Conservation (phyloP, 352 stramenopile species). For the Globisporangium mamillatum region DNA sequence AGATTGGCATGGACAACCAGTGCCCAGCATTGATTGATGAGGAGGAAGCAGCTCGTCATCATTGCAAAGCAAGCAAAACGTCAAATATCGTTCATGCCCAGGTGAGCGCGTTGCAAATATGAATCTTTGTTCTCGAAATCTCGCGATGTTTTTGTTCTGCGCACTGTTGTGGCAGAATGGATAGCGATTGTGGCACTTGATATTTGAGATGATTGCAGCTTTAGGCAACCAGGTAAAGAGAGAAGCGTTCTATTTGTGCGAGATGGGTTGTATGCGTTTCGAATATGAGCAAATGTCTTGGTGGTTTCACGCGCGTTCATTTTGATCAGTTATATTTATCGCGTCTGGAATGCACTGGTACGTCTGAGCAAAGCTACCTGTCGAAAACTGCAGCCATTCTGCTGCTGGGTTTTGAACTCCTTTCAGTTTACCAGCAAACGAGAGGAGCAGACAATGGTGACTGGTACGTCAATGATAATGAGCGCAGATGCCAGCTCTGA, state of each 20-base stretch:
- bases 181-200: no score
- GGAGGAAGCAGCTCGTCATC: neutral
- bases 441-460: neutral
- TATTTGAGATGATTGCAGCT: no score
- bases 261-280: neutral
- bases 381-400: neutral
- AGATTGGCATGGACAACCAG: slow-evolving; percentile 39
- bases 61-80: neutral
- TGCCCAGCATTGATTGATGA: slow-evolving; percentile 48
- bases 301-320: neutral
- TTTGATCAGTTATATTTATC: neutral
- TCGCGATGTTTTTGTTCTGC: no score
- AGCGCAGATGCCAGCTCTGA: neutral
- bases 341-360: neutral
- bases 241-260: neutral
- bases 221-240: no score
- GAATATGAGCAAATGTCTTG: neutral
- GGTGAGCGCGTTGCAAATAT: neutral
- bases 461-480: neutral
- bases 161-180: no score
- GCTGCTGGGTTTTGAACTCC: neutral
- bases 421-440: neutral
- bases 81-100: neutral
- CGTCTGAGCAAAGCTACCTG: neutral
- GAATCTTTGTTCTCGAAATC: neutral